phyloP scores from a whole-genome alignment of 805 yeast species.

The Yamadazyma nakazawae region DNA sequence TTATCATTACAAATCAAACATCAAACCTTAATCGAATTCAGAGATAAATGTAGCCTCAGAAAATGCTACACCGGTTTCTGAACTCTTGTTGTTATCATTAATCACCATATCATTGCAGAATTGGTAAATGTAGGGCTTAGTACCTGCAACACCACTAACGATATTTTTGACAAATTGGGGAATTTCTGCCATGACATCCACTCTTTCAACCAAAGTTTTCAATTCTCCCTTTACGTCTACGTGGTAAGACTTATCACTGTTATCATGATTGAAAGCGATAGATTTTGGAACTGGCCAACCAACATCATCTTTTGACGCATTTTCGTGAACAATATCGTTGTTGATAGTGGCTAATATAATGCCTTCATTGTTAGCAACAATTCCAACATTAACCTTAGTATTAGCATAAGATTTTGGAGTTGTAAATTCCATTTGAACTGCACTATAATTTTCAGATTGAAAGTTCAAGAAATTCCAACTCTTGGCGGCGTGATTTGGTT shows the following conservation, averaged over 20 bases:
- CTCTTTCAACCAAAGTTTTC: slow-evolving; percentile 70
- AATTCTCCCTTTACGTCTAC: slow-evolving; percentile 62
- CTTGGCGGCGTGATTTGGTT: slow-evolving; percentile 98
- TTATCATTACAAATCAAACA: background rate
- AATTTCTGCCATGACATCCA: slow-evolving; percentile 96
- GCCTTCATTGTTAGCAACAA: slow-evolving; percentile 61
- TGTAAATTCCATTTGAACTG: slow-evolving; percentile 89
- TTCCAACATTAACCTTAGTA: slow-evolving; percentile 77
- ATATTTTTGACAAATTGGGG: slow-evolving; percentile 92
- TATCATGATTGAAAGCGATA: slow-evolving; percentile 52
- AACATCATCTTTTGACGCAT: slow-evolving; percentile 60
- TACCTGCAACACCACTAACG: slow-evolving; percentile 91
- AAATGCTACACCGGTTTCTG: slow-evolving; percentile 65
- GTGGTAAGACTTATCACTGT: slow-evolving; percentile 39
- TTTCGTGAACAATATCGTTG: slow-evolving; percentile 59
- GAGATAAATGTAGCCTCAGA: slow-evolving; percentile 79
- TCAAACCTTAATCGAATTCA: slow-evolving; percentile 22
- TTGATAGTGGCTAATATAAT: slow-evolving; percentile 61
- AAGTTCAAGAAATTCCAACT: slow-evolving; percentile 92
- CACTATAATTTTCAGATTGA: slow-evolving; percentile 72
- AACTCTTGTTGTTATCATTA: slow-evolving; percentile 36
- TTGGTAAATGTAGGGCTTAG: slow-evolving; percentile 96
- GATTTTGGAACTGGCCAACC: slow-evolving; percentile 88
- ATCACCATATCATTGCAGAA: slow-evolving; percentile 65
- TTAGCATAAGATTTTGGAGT: slow-evolving; percentile 89